Evolutionary conservation across 306 rosid species (phyloP).

Genomic region (Malus sieversii): DNA sequence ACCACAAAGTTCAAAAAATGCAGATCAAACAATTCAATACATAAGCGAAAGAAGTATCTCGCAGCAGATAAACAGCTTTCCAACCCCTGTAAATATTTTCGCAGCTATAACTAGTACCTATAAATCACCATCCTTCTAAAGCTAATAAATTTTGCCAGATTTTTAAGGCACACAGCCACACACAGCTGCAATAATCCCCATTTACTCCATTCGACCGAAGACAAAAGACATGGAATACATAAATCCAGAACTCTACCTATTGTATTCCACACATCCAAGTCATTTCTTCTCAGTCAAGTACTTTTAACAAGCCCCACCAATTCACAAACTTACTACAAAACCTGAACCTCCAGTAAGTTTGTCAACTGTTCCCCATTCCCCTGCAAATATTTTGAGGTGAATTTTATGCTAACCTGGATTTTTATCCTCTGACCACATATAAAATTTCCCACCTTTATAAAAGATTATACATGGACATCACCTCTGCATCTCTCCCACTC

Average conservation of each 20-base stretch:
- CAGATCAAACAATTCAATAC: neutral
- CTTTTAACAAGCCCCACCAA: slow-evolving; percentile 24
- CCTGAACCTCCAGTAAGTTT: slow-evolving; percentile 17
- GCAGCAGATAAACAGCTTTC: neutral
- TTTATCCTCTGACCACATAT: neutral
- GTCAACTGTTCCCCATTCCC: slow-evolving; percentile 20
- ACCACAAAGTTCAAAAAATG: neutral
- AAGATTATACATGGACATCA: neutral
- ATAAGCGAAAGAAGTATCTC: neutral
- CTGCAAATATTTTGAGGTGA: slow-evolving; percentile 6
- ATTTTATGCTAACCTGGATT: neutral
- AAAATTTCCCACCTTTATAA: neutral
- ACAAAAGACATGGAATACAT: slow-evolving; percentile 10
- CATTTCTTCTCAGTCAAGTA: slow-evolving; percentile 28
- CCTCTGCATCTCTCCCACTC: slow-evolving; percentile 3
- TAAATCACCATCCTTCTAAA: neutral
- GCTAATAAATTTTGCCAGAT: neutral
- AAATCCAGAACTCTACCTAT: slow-evolving; percentile 19
- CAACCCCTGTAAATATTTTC: neutral
- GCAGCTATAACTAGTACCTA: neutral
- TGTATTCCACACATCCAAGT: slow-evolving; percentile 16
- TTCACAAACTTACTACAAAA: slow-evolving; percentile 10
- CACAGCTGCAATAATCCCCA: neutral
- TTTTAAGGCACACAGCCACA: neutral
- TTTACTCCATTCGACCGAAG: slow-evolving; percentile 16